Conservation (phyloP, 371 early-diverging fungal genomes). For the Phascolomyces articulosus region DNA sequence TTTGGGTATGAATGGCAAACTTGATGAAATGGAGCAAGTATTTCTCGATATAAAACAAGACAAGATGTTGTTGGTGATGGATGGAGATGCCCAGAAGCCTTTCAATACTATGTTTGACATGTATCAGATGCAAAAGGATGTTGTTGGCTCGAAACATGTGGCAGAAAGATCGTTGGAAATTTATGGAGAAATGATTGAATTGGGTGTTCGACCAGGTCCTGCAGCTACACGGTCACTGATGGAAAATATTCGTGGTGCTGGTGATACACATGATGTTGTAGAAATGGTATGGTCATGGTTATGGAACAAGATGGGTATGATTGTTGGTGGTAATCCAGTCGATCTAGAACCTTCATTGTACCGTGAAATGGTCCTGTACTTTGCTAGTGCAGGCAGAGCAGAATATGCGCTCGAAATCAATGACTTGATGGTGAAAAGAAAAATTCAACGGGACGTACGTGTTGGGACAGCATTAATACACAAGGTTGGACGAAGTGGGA, state of each 20-base stretch:
- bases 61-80: conserved; percentile 9
- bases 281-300: conserved; percentile 42
- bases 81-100: conserved; percentile 28
- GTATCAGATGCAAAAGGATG: conserved; percentile 30
- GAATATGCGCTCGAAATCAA: conserved; percentile 43
- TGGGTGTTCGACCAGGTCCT: conserved; percentile 24
- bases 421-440: conserved; percentile 39
- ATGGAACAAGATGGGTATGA: conserved; percentile 34
- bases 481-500: conserved; percentile 47
- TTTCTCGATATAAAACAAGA: conserved; percentile 28
- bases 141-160: conserved; percentile 17
- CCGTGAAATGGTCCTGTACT: conserved; percentile 38
- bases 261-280: conserved; percentile 20
- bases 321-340: conserved; percentile 18
- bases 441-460: conserved; percentile 30
- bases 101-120: conserved; percentile 36
- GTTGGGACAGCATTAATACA: conserved; percentile 49
- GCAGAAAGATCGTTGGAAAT: conserved; percentile 36
- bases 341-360: conserved; percentile 33
- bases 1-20: conserved; percentile 39
- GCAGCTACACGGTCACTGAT: conserved; percentile 25
- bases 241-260: conserved; percentile 28
- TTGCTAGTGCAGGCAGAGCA: conserved; percentile 39
- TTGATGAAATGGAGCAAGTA: conserved; percentile 41
- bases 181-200: conserved; percentile 35